phyloP scores from a whole-genome alignment of 306 rosid genomes.

The Rubus parviflorus region DNA sequence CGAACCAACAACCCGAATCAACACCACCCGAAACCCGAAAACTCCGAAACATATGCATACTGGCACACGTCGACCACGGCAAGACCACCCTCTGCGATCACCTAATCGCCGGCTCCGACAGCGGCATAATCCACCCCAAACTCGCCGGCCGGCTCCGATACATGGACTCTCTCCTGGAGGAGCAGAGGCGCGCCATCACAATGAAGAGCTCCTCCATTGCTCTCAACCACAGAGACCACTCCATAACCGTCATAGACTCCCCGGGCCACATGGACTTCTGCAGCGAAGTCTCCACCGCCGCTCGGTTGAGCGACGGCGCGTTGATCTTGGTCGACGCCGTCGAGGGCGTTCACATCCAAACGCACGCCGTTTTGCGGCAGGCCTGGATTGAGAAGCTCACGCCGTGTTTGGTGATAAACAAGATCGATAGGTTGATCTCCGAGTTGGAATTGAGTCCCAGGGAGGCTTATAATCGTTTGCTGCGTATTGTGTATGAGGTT shows the following conservation, averaged over 20 bases:
- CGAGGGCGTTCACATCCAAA: slow-evolving; percentile 90
- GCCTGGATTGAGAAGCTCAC: slow-evolving; percentile 85
- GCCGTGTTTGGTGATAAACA: slow-evolving; percentile 81
- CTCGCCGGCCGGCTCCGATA: slow-evolving; percentile 80
- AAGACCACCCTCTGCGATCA: slow-evolving; percentile 93
- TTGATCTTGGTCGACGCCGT: slow-evolving; percentile 83
- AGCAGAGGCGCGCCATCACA: slow-evolving; percentile 84
- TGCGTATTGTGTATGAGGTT: slow-evolving; percentile 74
- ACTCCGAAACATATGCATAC: slow-evolving; percentile 77
- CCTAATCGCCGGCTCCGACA: slow-evolving; percentile 65
- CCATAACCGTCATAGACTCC: slow-evolving; percentile 81
- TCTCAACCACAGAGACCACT: slow-evolving; percentile 38
- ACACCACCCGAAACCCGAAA: slow-evolving; percentile 35
- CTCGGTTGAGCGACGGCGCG: slow-evolving; percentile 81
- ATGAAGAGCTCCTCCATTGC: slow-evolving; percentile 88
- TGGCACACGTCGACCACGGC: slow-evolving; percentile 95
- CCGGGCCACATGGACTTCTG: slow-evolving; percentile 95
- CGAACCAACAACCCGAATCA: background rate
- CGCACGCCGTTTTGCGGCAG: slow-evolving; percentile 89
- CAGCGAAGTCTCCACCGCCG: slow-evolving; percentile 92
- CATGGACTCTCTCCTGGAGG: slow-evolving; percentile 89
- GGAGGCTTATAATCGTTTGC: slow-evolving; percentile 66
- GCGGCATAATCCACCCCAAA: slow-evolving; percentile 71
- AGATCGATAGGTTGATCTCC: slow-evolving; percentile 74
- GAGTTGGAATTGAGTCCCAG: slow-evolving; percentile 68